These are phyloP conservation scores for Chrysochromulina parva DNA, from an alignment of 78 protist species.

Conservation along the genomic window DNA sequence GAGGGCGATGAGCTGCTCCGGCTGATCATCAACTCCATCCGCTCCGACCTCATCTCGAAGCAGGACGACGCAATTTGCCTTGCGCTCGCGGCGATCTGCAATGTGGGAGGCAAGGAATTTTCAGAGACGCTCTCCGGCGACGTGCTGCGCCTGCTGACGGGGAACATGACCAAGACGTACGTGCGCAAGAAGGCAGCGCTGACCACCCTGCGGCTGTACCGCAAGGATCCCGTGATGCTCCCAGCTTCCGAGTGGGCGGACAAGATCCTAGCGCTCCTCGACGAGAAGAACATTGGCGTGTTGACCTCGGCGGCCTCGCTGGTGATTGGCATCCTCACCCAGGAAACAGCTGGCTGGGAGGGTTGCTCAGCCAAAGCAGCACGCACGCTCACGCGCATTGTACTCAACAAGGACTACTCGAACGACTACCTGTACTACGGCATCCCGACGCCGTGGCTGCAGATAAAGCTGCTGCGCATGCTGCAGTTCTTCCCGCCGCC, in stretches of 20 bases:
- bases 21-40: conserved; percentile 87
- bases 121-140: conserved; percentile 85
- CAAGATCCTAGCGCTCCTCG: conserved; percentile 64
- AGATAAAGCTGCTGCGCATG: conserved; percentile 89
- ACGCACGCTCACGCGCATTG: conserved; percentile 49
- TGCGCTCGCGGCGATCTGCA: conserved; percentile 72
- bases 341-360: conserved; percentile 18
- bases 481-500: conserved; percentile 88
- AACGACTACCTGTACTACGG: conserved; percentile 90
- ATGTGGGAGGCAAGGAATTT: conserved; percentile 91
- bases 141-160: conserved; percentile 76
- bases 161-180: not conserved
- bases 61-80: not conserved
- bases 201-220: conserved; percentile 87
- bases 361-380: conserved; percentile 40
- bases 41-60: conserved; percentile 70
- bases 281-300: conserved; percentile 75
- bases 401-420: conserved; percentile 55
- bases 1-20: conserved; percentile 91
- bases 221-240: conserved; percentile 70
- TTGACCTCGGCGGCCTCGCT: conserved; percentile 72
- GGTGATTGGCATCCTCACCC: conserved; percentile 60
- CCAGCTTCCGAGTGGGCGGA: conserved; percentile 1
- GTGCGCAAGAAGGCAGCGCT: conserved; percentile 90
- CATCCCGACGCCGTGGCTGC: conserved; percentile 93